phyloP scores from a whole-genome alignment of 2,329 filamentous ascomycete species.

The Neofusicoccum kwambonambiense region DNA sequence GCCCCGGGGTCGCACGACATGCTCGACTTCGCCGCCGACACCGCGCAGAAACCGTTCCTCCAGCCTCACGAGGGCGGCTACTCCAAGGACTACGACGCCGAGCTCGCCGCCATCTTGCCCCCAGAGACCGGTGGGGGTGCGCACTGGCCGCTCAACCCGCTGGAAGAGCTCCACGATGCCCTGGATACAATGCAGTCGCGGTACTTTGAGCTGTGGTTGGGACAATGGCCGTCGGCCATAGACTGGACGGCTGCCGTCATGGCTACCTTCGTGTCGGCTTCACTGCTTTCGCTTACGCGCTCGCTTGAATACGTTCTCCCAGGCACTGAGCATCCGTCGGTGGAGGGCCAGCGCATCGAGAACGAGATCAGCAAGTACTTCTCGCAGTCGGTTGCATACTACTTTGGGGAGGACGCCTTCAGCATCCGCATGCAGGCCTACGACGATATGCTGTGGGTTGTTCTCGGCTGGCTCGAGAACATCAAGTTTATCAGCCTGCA shows the following conservation, averaged over 20 bases:
- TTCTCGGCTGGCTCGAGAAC: constrained; percentile 83
- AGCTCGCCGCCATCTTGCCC: not conserved
- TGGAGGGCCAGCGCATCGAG: constrained; percentile 55
- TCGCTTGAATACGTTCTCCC: constrained; percentile 51
- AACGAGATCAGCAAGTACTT: constrained; percentile 85
- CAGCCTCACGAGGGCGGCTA: not conserved
- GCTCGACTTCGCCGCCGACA: not conserved
- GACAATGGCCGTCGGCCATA: constrained; percentile 80
- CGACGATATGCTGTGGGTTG: constrained; percentile 95
- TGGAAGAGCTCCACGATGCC: constrained; percentile 49
- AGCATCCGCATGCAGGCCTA: constrained; percentile 75
- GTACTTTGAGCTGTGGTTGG: constrained; percentile 75
- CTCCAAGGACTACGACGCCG: not conserved
- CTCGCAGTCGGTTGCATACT: constrained; percentile 71
- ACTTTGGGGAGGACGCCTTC: constrained; percentile 82
- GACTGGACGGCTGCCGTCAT: constrained; percentile 92
- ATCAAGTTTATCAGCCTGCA: constrained; percentile 75
- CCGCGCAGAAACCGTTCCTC: not conserved
- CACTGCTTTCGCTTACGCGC: constrained; percentile 68
- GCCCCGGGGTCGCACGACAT: not conserved
- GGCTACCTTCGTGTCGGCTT: constrained; percentile 73
- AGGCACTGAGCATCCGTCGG: constrained; percentile 26
- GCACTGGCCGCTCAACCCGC: constrained; percentile 22
- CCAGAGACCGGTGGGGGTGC: not conserved
- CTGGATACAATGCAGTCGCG: constrained; percentile 72